Evolutionary conservation across 2,329 filamentous ascomycete genomes (phyloP), one percentile per base, ranked within the genome.

Genomic region (Talaromyces sp.): DNA sequence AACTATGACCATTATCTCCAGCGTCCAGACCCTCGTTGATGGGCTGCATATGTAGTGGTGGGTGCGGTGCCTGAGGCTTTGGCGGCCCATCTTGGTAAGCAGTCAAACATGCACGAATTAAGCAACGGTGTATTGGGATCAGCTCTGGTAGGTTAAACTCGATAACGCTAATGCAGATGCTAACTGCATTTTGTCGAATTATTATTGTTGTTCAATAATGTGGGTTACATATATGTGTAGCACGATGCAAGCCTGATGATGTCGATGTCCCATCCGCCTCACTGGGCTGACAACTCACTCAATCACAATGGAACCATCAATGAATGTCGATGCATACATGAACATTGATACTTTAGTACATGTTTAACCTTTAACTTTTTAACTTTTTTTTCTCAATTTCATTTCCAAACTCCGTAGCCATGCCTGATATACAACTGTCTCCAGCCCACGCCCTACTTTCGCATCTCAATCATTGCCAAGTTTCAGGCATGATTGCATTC

Each of bases 201-300:
- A 46, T 46, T 17, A n/a, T 14, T 41, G 9, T 14, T 41, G 17
- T 41, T 9, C 9, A 46, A 10, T 17, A 46, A 46, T 46, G 43
- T n/a, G 43, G 43, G 43, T 46, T 21, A 46, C 17, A 21, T 24
- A 46, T 46, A n/a, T 24, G 21, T 3, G 19, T 24, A 46, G 38
- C 24, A 35, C 5, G 26, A 26, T n/a, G n/a, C n/a, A n/a, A n/a
- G n/a, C n/a, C n/a, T n/a, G n/a, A n/a, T n/a, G n/a, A n/a, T n/a
- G n/a, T n/a, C n/a, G n/a, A n/a, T 26, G 26, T 59, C 26, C 35
- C 50, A 14, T 52, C 29, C 53, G 53, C 41, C 53, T 60, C 53
- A 56, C 55, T 56, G 53, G 58, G 58, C 58, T 54, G 38, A 60
- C 64, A 65, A 63, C 64, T 65, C 65, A 65, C 31, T 57, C 62